Conservation (phyloP, 495 filamentous ascomycete species). For the Podospora pseudoanserina region DNA sequence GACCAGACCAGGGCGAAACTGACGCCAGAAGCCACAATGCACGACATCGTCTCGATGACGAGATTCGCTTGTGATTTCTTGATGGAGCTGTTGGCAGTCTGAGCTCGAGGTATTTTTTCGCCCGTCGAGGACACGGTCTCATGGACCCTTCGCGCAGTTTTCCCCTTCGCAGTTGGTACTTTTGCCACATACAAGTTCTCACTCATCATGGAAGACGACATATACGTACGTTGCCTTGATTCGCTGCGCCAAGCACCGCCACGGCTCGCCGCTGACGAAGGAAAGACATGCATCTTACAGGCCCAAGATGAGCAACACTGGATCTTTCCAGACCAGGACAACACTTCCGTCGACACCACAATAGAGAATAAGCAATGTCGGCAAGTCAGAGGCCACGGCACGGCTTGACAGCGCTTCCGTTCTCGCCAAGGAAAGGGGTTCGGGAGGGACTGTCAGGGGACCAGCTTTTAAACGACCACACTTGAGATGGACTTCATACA, state of each 20-base stretch:
- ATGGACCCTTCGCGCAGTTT: neutral
- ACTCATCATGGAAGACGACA: neutral
- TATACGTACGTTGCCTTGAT: neutral
- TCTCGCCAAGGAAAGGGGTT: neutral
- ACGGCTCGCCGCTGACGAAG: conserved; percentile 4
- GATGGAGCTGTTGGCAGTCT: neutral
- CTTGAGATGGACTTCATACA: neutral
- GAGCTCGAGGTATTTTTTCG: neutral
- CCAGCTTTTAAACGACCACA: neutral
- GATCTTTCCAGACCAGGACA: neutral
- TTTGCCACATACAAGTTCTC: neutral
- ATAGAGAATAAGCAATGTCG: neutral
- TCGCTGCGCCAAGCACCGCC: conserved; percentile 1
- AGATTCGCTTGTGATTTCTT: neutral
- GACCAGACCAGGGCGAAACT: neutral
- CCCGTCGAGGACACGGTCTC: neutral
- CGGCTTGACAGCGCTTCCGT: neutral
- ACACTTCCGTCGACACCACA: neutral
- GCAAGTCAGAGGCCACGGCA: neutral
- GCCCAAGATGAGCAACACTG: neutral
- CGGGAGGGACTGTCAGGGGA: neutral
- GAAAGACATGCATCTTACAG: neutral
- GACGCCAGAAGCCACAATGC: conserved; percentile 8
- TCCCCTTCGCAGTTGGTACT: neutral
- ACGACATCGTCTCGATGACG: conserved; percentile 5